Evolutionary conservation across 345 rosid genomes (phyloP).

Genomic region (Eucalyptus decipiens): DNA sequence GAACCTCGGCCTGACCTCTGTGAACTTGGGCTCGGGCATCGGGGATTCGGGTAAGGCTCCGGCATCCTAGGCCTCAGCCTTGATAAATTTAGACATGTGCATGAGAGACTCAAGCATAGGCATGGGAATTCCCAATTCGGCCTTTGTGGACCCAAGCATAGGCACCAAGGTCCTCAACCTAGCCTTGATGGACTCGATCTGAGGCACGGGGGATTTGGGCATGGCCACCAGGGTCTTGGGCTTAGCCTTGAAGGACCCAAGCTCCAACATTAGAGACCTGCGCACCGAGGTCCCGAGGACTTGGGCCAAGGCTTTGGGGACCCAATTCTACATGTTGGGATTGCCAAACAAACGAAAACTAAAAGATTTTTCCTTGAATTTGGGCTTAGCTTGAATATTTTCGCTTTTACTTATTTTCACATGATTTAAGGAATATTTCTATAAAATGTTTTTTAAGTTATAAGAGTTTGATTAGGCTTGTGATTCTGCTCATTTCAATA

Average conservation of each 20-base stretch:
- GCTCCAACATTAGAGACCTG: too few relatives aligned
- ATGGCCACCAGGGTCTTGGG: background rate
- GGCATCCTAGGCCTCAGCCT: too few relatives aligned
- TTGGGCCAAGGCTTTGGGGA: too few relatives aligned
- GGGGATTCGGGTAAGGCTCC: background rate
- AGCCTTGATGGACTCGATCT: background rate
- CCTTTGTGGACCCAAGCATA: fast-evolving
- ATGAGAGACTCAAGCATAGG: too few relatives aligned
- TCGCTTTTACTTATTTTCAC: background rate
- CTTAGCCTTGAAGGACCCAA: background rate
- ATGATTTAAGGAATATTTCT: background rate
- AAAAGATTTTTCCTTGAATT: background rate
- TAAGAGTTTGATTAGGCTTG: background rate
- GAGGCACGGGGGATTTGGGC: fast-evolving
- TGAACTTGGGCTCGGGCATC: fast-evolving
- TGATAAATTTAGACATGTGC: too few relatives aligned
- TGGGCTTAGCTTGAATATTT: background rate
- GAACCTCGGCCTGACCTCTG: fast-evolving
- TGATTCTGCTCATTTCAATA: background rate
- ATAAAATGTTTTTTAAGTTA: background rate
- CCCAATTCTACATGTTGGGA: too few relatives aligned
- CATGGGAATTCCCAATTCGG: too few relatives aligned
- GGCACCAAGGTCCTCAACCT: fast-evolving
- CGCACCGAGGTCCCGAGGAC: fast-evolving
- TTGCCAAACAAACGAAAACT: fast-evolving